phyloP scores from a whole-genome alignment of 129 eudicot genomes.

The Tanacetum coccineum region DNA sequence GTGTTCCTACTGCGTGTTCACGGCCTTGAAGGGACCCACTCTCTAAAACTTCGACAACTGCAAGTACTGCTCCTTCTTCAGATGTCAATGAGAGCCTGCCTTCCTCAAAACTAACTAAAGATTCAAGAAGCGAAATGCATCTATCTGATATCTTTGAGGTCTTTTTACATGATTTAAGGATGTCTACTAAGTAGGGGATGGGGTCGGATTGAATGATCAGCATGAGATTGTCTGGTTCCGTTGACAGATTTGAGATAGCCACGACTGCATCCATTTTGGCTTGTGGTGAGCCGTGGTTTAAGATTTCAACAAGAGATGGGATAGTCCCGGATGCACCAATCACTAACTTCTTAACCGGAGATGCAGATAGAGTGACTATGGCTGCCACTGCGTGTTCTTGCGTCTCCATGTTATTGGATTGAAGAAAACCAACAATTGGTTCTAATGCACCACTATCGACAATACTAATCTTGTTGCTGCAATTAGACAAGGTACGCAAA shows the following conservation, averaged over 20 bases:
- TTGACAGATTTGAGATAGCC: slow-evolving; percentile 91
- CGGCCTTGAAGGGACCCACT: slow-evolving; percentile 82
- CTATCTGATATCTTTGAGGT: slow-evolving; percentile 67
- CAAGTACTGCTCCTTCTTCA: slow-evolving; percentile 85
- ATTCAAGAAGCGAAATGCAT: slow-evolving; percentile 72
- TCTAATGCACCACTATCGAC: slow-evolving; percentile 79
- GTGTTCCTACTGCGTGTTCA: slow-evolving; percentile 90
- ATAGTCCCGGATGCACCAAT: slow-evolving; percentile 72
- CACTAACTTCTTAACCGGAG: slow-evolving; percentile 64
- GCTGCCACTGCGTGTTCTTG: slow-evolving; percentile 90
- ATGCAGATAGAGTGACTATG: slow-evolving; percentile 84
- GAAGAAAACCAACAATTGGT: slow-evolving; percentile 77
- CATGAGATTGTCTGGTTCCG: slow-evolving; percentile 50
- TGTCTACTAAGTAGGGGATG: slow-evolving; percentile 50
- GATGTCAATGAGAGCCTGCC: slow-evolving; percentile 50
- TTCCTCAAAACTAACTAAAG: slow-evolving; percentile 52
- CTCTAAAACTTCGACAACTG: slow-evolving; percentile 83
- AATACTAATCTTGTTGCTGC: slow-evolving; percentile 81
- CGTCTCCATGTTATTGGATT: slow-evolving; percentile 41
- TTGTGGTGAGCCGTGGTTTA: slow-evolving; percentile 49
- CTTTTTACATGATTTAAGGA: slow-evolving; percentile 63
- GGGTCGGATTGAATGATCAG: slow-evolving; percentile 60
- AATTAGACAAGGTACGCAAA: background rate
- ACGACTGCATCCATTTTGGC: slow-evolving; percentile 71
- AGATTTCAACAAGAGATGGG: slow-evolving; percentile 61